Conservation (phyloP, 768 basidiomycete genomes). For the Kwoniella botswanensis region DNA sequence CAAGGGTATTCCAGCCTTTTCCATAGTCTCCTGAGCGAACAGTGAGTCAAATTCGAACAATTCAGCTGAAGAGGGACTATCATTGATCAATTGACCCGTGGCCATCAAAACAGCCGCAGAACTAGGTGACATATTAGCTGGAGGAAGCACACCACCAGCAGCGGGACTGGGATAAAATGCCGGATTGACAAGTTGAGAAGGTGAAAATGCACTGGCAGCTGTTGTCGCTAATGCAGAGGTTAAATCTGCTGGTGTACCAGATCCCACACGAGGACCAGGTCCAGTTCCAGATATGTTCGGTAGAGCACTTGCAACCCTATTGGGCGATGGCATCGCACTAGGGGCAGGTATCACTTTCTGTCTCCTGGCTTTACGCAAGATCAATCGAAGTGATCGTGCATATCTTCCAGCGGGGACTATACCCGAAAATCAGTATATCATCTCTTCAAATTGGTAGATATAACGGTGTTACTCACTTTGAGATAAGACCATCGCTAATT, state of each 20-base stretch:
- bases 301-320: conserved; percentile 22
- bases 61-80: conserved; percentile 48
- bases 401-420: conserved; percentile 91
- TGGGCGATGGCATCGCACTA: conserved; percentile 50
- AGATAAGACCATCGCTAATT: conserved; percentile 74
- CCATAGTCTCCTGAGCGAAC: conserved; percentile 54
- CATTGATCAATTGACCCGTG: conserved; percentile 41
- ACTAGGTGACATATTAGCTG: conserved; percentile 31
- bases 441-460: not conserved
- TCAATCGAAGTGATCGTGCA: conserved; percentile 83
- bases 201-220: conserved; percentile 31
- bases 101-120: conserved; percentile 24
- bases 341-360: conserved; percentile 59
- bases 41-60: conserved; percentile 54
- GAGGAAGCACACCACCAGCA: conserved; percentile 5
- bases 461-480: conserved; percentile 66
- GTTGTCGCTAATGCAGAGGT: conserved; percentile 12
- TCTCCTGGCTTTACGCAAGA: conserved; percentile 68
- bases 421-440: conserved; percentile 4
- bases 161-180: conserved; percentile 35
- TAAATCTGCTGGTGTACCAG: conserved; percentile 3
- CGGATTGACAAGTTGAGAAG: conserved; percentile 46
- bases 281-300: conserved; percentile 9
- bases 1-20: conserved; percentile 48
- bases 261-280: not conserved